Conservation (phyloP, 768 basidiomycete genomes). For the Phallus indusiatus region DNA sequence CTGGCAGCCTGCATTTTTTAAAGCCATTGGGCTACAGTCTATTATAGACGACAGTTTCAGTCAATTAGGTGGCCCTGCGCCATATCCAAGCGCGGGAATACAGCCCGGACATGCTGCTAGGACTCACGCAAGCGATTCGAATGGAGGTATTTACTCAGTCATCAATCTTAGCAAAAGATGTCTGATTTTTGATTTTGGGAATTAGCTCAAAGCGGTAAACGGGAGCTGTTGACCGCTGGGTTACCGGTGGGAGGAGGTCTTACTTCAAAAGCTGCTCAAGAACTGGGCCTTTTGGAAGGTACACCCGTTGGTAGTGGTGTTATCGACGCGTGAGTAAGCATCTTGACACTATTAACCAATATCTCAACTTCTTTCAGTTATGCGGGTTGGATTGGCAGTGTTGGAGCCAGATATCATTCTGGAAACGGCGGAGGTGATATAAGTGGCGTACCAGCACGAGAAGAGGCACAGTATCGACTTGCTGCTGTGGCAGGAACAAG, state of each 20-base stretch:
- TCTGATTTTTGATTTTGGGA: not conserved
- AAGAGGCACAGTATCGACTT: conserved; percentile 72
- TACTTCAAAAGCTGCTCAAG: conserved; percentile 65
- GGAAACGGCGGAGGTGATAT: conserved; percentile 33
- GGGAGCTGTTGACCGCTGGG: conserved; percentile 61
- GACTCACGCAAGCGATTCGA: not conserved
- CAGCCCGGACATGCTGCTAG: not conserved
- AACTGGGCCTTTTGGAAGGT: conserved; percentile 77
- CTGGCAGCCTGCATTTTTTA: conserved; percentile 86
- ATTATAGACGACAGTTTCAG: conserved; percentile 59
- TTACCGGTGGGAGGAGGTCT: conserved; percentile 81
- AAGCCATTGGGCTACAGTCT: conserved; percentile 68
- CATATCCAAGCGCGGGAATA: not conserved
- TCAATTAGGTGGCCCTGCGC: conserved; percentile 52
- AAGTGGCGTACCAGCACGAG: conserved; percentile 50
- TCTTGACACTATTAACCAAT: not conserved
- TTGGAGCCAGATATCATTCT: conserved; percentile 63
- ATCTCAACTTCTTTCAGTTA: conserved; percentile 37
- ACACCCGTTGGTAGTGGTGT: conserved; percentile 91
- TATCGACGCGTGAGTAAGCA: conserved; percentile 74
- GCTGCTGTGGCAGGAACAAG: conserved; percentile 95
- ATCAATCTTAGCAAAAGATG: not conserved
- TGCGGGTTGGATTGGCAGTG: conserved; percentile 95
- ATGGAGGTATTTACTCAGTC: not conserved
- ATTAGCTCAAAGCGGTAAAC: conserved; percentile 32